Evolutionary conservation across 1,284 basidiomycete genomes (phyloP), one percentile per base, ranked within the genome.

Genomic region (Pseudozyma pruni): DNA sequence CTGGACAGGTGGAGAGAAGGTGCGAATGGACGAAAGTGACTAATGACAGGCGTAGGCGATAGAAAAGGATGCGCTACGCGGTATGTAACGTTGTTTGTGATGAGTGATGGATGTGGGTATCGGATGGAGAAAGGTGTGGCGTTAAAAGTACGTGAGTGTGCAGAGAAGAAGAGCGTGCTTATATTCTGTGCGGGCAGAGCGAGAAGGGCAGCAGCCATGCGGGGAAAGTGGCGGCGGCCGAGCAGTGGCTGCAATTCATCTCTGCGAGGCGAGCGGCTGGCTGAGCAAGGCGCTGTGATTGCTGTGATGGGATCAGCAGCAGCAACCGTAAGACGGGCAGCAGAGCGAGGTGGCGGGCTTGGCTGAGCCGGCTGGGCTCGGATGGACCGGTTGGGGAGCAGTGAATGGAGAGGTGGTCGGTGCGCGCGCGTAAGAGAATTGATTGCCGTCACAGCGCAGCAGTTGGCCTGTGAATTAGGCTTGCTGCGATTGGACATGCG

Each of bases 221-320:
- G 48, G 48, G 48, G 48, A 50, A 50, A 42, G 48, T 50, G 48
- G 48, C 48, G 32, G 31, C 34, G n/a, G n/a, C n/a, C n/a, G 23
- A 31, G 16, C 14, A 46, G 22, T 37, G 46, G 16, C 31, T 10
- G 13, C 8, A 17, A 46, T n/a, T n/a, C n/a, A n/a, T n/a, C 9
- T n/a, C 14, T 23, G 9, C 8, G 25, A 39, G 38, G 38, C 38
- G 38, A 23, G 38, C 22, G 22, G 22, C 13, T 40, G 9, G 8
- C 1, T 25, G 1, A 29, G 16, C 16, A 17, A n/a, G 16, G 27
- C 1, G 17, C 25, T 25, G 25, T 31, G 41, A 42, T 25, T 19
- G n/a, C 27, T 25, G n/a, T 8, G 9, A 42, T n/a, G 3, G 14
- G 23, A 16, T 16, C 23, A 25, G 23, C 23, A 13, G 38, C 11